Evolutionary conservation across 371 early-diverging fungal species (phyloP), one percentile per base, ranked within the genome.

Genomic region (Umbelopsis sp.): DNA sequence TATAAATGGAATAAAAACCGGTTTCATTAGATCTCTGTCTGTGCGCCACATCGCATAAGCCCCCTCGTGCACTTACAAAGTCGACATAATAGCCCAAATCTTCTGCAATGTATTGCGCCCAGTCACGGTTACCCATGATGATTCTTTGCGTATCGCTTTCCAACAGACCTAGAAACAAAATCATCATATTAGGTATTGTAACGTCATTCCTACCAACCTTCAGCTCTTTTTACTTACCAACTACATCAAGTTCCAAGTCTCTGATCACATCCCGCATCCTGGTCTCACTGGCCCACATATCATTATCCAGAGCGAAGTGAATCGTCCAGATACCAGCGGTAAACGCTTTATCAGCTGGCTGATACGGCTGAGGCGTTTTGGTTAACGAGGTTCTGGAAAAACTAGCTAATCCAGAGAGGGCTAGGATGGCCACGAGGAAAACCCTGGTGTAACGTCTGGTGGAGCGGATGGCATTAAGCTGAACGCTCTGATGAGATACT

Each of bases 301-400:
- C 90, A 71, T 94, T 90, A 78, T 93, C 94, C 44, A 94, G 76
- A 45, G 90, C 93, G 78, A 94, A 94, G 74, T 94, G 94, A 71
- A 94, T 90, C 8, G 94, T 94, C 94, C 94, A 94, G 70, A 94
- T 94, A 67, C 85, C 93, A 38, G 90, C 89, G n/a, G 92, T 94
- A 65, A 94, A 81, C 38, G 88, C 71, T 65, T 89, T 87, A 68
- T 91, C 86, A 32, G 89, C 82, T 11, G 89, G 84, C 63, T 82
- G 86, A 63, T 85, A 80, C 18, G 92, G 91, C 48, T 69, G 73
- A 8, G 93, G 93, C 10, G 81, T 70, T 37, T 71, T 73, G 12
- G 82, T 75, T 14, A 69, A 73, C 25, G 70, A 57, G 5, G 67
- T 44, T 22, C 84, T 79, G 16, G 72, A 74, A 29, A 69, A 63